Evolutionary conservation across 441 rosid species (phyloP), one percentile per base, ranked within the genome.

Genomic region (Bocquillonia castaneifolia): DNA sequence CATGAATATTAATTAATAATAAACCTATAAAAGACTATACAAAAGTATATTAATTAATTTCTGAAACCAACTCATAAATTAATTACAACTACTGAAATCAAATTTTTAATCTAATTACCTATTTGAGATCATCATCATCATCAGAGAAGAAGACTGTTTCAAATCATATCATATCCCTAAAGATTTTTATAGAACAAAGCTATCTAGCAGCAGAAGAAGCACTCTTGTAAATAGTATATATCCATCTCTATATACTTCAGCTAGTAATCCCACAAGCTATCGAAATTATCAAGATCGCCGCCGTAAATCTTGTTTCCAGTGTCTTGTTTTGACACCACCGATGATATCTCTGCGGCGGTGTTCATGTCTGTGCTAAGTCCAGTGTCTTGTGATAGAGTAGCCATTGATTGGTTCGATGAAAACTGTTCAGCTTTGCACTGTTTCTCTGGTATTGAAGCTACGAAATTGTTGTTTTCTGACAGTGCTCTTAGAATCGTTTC

Each of bases 361-460:
- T 88, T 88, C 69, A 89, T 70, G 67, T 93, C 98, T 0, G 90
- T 81, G 72, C 97, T 91, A 44, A 86, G 76, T 57, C 92, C 89
- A 10, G 97, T 93, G 20, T 91, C 98, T 63, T 88, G 97, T 23
- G 98, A 90, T 6, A 47, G 85, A 61, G 83, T 84, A n/a, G 83
- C 85, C 78, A 86, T 58, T 0, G 93, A 84, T 23, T 83, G 90
- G 67, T 86, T 84, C 1, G 89, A 79, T 3, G 88, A 85, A 72
- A 82, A 84, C 76, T 83, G 84, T 78, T 93, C 97, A 66, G 78
- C 65, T 74, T 88, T 93, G 85, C 87, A 73, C 66, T 70, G 81
- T 29, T 48, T 72, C 22, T 70, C 70, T 52, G 29, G 40, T 34
- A 25, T 47, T 8, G 69, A 45, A 40, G 47, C 36, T 37, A 63